These are phyloP conservation scores for Chytriomyces sp. DNA, from an alignment of 192 early-diverging fungal genomes.

Conservation along the genomic window DNA sequence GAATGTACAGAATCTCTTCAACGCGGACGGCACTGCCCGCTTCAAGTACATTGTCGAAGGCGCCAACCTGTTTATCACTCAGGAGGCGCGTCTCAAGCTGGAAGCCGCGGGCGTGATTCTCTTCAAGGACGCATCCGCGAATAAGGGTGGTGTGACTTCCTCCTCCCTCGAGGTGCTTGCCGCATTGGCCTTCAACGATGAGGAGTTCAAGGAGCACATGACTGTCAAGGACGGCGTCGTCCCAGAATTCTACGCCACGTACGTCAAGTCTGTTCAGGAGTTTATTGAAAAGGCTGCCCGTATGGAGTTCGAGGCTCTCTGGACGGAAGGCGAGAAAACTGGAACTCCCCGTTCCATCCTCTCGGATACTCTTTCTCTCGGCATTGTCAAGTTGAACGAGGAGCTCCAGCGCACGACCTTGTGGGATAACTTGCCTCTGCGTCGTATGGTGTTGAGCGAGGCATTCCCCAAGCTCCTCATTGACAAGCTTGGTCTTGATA, in stretches of 20 bases:
- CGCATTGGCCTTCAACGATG: conserved; percentile 90
- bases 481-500: conserved; percentile 84
- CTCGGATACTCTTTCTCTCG: conserved; percentile 85
- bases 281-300: conserved; percentile 95
- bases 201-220: conserved; percentile 88
- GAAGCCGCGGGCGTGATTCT: conserved; percentile 91
- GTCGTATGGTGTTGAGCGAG: conserved; percentile 76
- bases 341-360: conserved; percentile 78
- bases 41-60: conserved; percentile 99
- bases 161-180: conserved; percentile 96
- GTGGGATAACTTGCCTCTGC: conserved; percentile 89
- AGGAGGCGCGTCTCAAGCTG: too few species aligned
- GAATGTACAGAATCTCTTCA: conserved; percentile 80
- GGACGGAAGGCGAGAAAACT: conserved; percentile 82
- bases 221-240: conserved; percentile 74
- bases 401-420: conserved; percentile 87
- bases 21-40: conserved; percentile 77
- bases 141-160: conserved; percentile 99
- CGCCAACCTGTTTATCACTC: conserved; percentile 98
- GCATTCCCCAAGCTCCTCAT: conserved; percentile 93
- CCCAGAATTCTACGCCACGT: conserved; percentile 88
- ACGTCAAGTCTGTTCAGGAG: conserved; percentile 86
- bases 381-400: conserved; percentile 91
- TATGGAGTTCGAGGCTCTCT: conserved; percentile 91
- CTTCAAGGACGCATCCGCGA: conserved; percentile 98